These are phyloP conservation scores for Xerocomellus chrysenteron DNA, from an alignment of 768 basidiomycete species.

Conservation along the genomic window DNA sequence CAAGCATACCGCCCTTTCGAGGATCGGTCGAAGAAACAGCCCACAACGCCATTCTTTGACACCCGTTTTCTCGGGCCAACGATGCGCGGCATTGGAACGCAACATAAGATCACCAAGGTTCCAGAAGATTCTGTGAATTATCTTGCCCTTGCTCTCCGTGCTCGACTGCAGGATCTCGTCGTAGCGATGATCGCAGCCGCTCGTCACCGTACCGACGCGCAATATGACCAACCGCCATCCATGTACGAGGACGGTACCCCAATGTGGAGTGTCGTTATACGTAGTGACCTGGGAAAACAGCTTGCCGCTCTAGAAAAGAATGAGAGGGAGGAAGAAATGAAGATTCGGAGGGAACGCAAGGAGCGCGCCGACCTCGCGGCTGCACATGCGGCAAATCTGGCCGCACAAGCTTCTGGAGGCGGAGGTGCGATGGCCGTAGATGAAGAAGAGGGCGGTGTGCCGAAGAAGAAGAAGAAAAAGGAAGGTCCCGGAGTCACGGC, in stretches of 20 bases:
- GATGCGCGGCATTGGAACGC: constrained; percentile 64
- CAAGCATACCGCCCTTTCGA: constrained; percentile 65
- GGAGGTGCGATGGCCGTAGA: constrained; percentile 32
- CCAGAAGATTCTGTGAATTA: constrained; percentile 76
- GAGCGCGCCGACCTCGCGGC: constrained; percentile 72
- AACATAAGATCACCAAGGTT: constrained; percentile 66
- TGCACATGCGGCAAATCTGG: constrained; percentile 62
- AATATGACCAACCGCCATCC: constrained; percentile 66
- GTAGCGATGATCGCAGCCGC: constrained; percentile 66
- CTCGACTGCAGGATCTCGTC: constrained; percentile 69
- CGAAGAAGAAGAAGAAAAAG: constrained; percentile 80
- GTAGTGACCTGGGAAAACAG: constrained; percentile 80
- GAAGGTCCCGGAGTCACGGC: constrained; percentile 84
- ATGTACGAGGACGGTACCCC: constrained; percentile 65
- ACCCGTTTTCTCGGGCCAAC: constrained; percentile 59
- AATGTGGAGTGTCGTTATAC: constrained; percentile 80
- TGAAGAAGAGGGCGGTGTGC: constrained; percentile 55
- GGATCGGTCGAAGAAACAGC: constrained; percentile 80
- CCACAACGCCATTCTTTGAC: constrained; percentile 67
- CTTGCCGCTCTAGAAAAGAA: constrained; percentile 69
- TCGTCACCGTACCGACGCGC: constrained; percentile 66
- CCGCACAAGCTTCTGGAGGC: constrained; percentile 50
- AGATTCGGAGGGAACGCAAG: constrained; percentile 71
- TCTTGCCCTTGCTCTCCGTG: constrained; percentile 74
- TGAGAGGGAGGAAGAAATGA: constrained; percentile 83